A percentile compares a stretch with the other conserved stretches of the same genome.
Evolutionary conservation across 208 protist species (phyloP).

Genomic region (Leishmania tarentolae): DNA sequence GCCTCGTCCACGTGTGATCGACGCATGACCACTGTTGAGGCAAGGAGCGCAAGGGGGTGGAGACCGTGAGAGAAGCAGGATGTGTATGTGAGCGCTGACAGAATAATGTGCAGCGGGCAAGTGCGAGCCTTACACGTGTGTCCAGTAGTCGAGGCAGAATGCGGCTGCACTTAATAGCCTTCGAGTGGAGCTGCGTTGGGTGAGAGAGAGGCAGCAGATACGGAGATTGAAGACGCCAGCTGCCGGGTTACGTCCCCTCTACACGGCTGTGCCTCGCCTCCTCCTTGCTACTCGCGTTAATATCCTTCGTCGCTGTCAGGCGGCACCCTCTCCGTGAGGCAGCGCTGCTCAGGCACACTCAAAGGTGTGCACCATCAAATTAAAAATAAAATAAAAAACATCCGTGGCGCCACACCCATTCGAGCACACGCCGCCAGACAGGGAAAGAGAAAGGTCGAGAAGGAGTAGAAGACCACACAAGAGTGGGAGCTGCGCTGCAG

Average conservation of each 20-base stretch:
- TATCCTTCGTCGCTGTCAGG: background rate
- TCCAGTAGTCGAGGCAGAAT: background rate
- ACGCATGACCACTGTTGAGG: constrained; percentile 12
- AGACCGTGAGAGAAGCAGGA: background rate
- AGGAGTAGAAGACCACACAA: background rate
- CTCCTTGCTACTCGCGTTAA: background rate
- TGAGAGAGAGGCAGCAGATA: background rate
- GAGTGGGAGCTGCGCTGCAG: background rate
- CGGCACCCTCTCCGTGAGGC: background rate
- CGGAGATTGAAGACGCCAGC: background rate
- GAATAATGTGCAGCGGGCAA: background rate
- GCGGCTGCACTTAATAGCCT: background rate
- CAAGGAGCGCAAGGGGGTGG: background rate
- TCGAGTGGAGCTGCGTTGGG: background rate
- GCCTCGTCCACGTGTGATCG: constrained; percentile 18
- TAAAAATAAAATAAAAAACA: background rate
- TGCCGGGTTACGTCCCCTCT: background rate
- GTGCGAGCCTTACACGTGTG: background rate
- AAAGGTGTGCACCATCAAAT: background rate
- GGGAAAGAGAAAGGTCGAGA: background rate
- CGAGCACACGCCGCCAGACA: background rate
- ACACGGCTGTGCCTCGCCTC: background rate
- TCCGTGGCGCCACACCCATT: background rate
- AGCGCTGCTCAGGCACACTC: background rate
- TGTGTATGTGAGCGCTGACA: background rate